Base-by-base conservation (phyloP, 129 eudicot species). In the Lactuca saligna region DNA sequence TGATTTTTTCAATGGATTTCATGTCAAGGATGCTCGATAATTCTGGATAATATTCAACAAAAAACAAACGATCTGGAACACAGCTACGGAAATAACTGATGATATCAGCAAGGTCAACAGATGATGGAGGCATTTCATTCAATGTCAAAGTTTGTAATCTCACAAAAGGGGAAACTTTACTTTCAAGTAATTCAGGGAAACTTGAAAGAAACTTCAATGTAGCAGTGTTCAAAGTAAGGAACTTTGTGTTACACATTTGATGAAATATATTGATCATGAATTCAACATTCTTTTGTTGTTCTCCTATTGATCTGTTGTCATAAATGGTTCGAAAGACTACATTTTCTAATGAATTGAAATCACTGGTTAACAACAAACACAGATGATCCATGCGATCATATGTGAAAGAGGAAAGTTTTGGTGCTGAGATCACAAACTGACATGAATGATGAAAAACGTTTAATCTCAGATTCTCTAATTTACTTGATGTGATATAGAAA, bases 361-460 rank as follows among this genome's bases (percentile, higher is more conserved):
- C 61, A 4, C 34, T 61, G n/a, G 61, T 39, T 12, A 5, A 46
- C 34, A 71, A 60, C 10, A 37, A 49, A 49, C 20, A 61, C 10
- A 6, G 61, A 61, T n/a, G 61, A 61, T n/a, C 25, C 68, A 49
- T 34, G 60, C 61, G 38, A 33, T 33, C 13, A 61, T 33, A 71
- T 15, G 53, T 17, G 60, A 71, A 71, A 38, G 68, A 71, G 33
- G 39, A 33, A 4, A 71, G 61, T 64, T 71, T 71, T 49, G 76
- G 76, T 49, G 69, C 61, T 7, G 39, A 71, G 53, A 71, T 37
- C 53, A 60, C 69, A 71, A 71, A 61, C 29, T 20, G 6, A 49
- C 66, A 37, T 17, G 50, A n/a, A 3, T 34, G 60, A 12, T 48
- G 37, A 61, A 61, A 9, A 61, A 6, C 14, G 12, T 6, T 13